Percentiles rank a stretch among this genome's conserved stretches.
These are phyloP conservation scores for Laetiporus sulphureus DNA, from an alignment of 1,284 basidiomycete species.

Conservation along the genomic window DNA sequence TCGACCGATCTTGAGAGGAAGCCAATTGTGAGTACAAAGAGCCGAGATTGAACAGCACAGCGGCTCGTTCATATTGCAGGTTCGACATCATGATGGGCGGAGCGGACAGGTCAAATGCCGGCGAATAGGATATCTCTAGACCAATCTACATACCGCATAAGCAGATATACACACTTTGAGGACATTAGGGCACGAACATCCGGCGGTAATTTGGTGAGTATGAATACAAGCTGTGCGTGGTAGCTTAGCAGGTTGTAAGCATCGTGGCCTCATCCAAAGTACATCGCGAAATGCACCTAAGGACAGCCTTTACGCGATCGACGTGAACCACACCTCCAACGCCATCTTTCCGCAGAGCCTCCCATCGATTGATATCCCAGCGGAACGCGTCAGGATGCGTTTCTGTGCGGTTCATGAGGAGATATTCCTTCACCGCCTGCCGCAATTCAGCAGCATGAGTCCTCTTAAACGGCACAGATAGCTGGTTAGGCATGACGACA, in stretches of 20 bases:
- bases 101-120: slow-evolving; percentile 54
- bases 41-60: slow-evolving; percentile 80
- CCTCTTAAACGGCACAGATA: slow-evolving; percentile 74
- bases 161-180: background rate
- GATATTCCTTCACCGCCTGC: slow-evolving; percentile 58
- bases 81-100: slow-evolving; percentile 64
- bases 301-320: slow-evolving; percentile 39
- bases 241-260: slow-evolving; percentile 48
- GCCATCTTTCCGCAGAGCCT: slow-evolving; percentile 59
- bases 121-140: slow-evolving; percentile 70
- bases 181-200: slow-evolving; percentile 39
- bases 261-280: too few species aligned
- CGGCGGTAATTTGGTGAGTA: slow-evolving; percentile 66
- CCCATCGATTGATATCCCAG: slow-evolving; percentile 72
- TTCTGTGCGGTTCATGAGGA: slow-evolving; percentile 59
- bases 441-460: slow-evolving; percentile 56
- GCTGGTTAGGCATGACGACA: slow-evolving; percentile 65
- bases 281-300: slow-evolving; percentile 45
- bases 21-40: slow-evolving; percentile 76
- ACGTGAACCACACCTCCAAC: slow-evolving; percentile 53
- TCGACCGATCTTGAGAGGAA: slow-evolving; percentile 59
- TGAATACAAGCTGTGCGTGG: slow-evolving; percentile 80
- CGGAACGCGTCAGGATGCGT: slow-evolving; percentile 89
- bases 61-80: slow-evolving; percentile 72
- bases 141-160: slow-evolving; percentile 51